phyloP scores from a whole-genome alignment of 192 early-diverging fungal genomes.

The Glomus cerebriforme region DNA sequence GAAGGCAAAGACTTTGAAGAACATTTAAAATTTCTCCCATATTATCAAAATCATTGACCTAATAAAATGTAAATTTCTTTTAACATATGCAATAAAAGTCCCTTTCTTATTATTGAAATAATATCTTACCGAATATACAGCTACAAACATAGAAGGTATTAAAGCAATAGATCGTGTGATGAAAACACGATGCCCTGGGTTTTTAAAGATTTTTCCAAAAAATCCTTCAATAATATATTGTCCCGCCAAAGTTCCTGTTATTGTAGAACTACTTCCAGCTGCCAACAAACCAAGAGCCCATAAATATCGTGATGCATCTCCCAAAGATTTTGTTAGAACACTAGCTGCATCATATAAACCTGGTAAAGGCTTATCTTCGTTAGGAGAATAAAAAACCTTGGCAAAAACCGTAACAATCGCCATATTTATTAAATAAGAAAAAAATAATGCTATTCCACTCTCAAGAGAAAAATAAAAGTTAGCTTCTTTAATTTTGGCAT shows the following conservation, averaged over 20 bases:
- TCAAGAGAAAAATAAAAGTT: slow-evolving; percentile 71
- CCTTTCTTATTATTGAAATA: neutral
- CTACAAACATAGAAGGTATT: slow-evolving; percentile 68
- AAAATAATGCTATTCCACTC: slow-evolving; percentile 58
- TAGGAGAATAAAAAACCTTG: slow-evolving; percentile 42
- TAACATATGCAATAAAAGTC: neutral
- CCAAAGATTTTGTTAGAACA: slow-evolving; percentile 59
- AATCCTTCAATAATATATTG: slow-evolving; percentile 91
- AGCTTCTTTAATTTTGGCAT: slow-evolving; percentile 59
- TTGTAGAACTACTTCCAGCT: slow-evolving; percentile 82
- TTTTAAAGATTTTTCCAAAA: slow-evolving; percentile 60
- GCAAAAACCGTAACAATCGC: slow-evolving; percentile 72
- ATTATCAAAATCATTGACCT: slow-evolving; percentile 55
- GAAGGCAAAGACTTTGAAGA: slow-evolving; percentile 67
- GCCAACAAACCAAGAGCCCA: slow-evolving; percentile 84
- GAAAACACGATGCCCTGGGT: slow-evolving; percentile 62
- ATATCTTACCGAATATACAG: slow-evolving; percentile 47
- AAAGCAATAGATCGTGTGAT: slow-evolving; percentile 64
- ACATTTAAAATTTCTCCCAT: slow-evolving; percentile 73
- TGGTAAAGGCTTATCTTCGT: slow-evolving; percentile 40
- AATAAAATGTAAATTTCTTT: neutral
- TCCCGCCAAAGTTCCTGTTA: slow-evolving; percentile 89
- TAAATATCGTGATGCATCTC: slow-evolving; percentile 60
- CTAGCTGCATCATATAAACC: slow-evolving; percentile 66
- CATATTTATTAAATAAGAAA: slow-evolving; percentile 68